Evolutionary conservation across 768 basidiomycete genomes (phyloP), one percentile per base, ranked within the genome.

Genomic region (Zangia roseola): DNA sequence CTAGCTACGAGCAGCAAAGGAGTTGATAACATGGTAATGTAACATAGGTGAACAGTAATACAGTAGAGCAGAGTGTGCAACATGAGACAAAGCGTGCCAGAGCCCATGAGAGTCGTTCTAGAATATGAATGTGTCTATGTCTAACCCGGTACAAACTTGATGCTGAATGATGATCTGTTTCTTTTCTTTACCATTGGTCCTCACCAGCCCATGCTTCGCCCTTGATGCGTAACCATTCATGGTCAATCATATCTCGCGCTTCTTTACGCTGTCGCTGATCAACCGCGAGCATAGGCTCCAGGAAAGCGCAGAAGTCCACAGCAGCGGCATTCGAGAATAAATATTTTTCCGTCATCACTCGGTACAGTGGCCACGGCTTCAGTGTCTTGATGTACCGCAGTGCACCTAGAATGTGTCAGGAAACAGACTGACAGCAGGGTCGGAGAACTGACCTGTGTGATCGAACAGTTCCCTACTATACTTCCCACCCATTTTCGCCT

Each of bases 301-400:
- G 67, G 66, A 91, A 91, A 21, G 71, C 65, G 58, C 84, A 87
- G 19, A 91, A 68, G 26, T 74, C 69, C 23, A 64, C 63, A 9
- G 88, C 78, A 47, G 91, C 84, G 13, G 65, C 58, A 31, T 79
- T 76, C 10, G 77, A 70, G 67, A 84, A 86, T 8, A 86, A 71
- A 65, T 97, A 97, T 65, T 94, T 95, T 75, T 97, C 91, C 41
- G 74, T 76, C 82, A 97, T 88, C 55, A 95, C 92, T 20, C 84
- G 82, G 56, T 79, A 74, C 44, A 95, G 73, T 10, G 92, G 86
- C 88, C 89, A 91, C 4, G 82, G 81, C 66, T 88, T 90, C 57
- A 92, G 69, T 20, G 79, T 80, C 52, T 74, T 74, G 64, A 91
- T 90, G 65, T 86, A 87, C 28, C 90, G 81, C 48, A 91, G 71